These are phyloP conservation scores for Plasmodium vivax DNA, from an alignment of 169 alveolate species.

Conservation along the genomic window DNA sequence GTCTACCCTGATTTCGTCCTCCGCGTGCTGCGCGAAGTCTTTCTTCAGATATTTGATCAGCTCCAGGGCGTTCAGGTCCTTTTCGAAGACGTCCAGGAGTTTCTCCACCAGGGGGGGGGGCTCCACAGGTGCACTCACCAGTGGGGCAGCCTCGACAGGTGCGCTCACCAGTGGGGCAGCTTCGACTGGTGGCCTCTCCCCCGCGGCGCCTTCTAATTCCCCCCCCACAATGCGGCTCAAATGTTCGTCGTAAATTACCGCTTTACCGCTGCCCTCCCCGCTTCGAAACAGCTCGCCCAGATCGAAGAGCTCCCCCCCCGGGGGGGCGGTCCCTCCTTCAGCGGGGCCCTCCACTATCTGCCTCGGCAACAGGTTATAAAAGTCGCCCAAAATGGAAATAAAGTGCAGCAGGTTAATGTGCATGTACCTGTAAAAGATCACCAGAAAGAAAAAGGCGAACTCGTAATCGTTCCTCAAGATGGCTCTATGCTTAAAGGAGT, in stretches of 20 bases:
- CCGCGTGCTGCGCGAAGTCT: background rate
- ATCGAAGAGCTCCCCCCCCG: background rate
- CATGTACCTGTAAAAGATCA: slow-evolving; percentile 52
- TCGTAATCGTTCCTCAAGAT: slow-evolving; percentile 50
- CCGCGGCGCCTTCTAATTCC: background rate
- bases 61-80: slow-evolving; percentile 53
- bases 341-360: background rate
- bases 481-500: slow-evolving; percentile 23
- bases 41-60: slow-evolving; percentile 33
- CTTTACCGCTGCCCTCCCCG: background rate
- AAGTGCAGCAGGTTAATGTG: slow-evolving; percentile 46
- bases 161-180: background rate
- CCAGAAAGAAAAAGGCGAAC: slow-evolving; percentile 30
- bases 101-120: background rate
- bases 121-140: background rate
- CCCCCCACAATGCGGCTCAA: slow-evolving; percentile 16
- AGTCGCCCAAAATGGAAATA: slow-evolving; percentile 55
- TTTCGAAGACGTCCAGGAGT: slow-evolving; percentile 47
- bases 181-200: background rate
- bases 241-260: slow-evolving; percentile 24
- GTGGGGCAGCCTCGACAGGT: background rate
- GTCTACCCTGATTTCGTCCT: slow-evolving; percentile 19
- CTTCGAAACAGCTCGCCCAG: background rate
- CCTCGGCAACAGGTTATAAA: slow-evolving; percentile 46
- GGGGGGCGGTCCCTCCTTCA: background rate